Percentiles rank a stretch among this genome's conserved stretches.
These are phyloP conservation scores for Curvularia sp. DNA, from an alignment of 2,329 filamentous ascomycete genomes.

Conservation along the genomic window DNA sequence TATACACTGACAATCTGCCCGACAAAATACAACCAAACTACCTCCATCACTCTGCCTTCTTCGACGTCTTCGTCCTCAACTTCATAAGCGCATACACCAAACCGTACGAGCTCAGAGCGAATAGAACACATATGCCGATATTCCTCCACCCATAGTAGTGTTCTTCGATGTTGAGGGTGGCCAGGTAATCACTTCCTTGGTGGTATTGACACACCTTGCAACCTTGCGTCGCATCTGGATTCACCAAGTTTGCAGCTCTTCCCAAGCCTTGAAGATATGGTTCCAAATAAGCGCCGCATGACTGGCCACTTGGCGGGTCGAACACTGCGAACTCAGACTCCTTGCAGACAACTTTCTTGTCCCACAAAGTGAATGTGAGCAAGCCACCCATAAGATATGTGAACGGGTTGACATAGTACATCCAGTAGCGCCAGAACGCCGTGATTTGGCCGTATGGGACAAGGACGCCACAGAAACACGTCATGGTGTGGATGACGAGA, in stretches of 20 bases:
- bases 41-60: slow-evolving; percentile 1
- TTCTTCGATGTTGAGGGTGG: slow-evolving; percentile 64
- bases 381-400: slow-evolving; percentile 49
- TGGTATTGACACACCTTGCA: slow-evolving; percentile 69
- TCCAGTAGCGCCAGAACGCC: slow-evolving; percentile 67
- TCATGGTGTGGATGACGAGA: slow-evolving; percentile 20
- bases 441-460: slow-evolving; percentile 67
- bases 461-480: slow-evolving; percentile 60
- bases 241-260: slow-evolving; percentile 57
- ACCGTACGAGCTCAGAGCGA: slow-evolving; percentile 62
- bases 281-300: slow-evolving; percentile 65
- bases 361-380: slow-evolving; percentile 51
- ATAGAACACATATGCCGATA: slow-evolving; percentile 64
- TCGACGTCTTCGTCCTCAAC: slow-evolving; percentile 47
- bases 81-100: slow-evolving; percentile 55
- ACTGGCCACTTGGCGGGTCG: slow-evolving; percentile 58
- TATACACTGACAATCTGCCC: neutral
- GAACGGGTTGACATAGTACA: slow-evolving; percentile 8
- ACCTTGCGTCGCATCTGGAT: slow-evolving; percentile 62
- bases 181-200: slow-evolving; percentile 65
- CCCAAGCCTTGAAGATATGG: slow-evolving; percentile 61
- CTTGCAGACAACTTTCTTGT: slow-evolving; percentile 47
- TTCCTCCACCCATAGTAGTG: slow-evolving; percentile 72
- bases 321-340: slow-evolving; percentile 49
- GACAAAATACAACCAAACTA: neutral